These are phyloP conservation scores for Fraxinus platypoda DNA, from an alignment of 305 asterid species.

Conservation along the genomic window DNA sequence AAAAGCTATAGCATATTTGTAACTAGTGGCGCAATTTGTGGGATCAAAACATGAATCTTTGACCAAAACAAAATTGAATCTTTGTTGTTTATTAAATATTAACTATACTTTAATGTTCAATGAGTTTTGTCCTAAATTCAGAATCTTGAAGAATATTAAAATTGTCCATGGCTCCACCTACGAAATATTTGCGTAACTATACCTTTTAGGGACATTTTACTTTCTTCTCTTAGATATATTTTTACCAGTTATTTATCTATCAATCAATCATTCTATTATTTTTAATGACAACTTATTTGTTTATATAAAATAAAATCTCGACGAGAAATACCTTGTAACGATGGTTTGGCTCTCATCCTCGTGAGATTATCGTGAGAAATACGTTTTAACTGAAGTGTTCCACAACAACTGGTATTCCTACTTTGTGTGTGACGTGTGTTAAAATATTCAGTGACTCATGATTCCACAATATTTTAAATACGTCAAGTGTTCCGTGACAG, in stretches of 20 bases:
- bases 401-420: not conserved
- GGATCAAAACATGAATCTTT: constrained; percentile 17
- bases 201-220: not conserved
- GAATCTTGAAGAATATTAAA: not conserved
- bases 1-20: not conserved
- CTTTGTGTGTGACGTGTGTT: not conserved
- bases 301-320: not conserved
- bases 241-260: not conserved
- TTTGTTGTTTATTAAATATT: not conserved
- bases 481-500: not conserved
- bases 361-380: not conserved
- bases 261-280: not conserved
- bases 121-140: not conserved
- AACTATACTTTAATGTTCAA: not conserved
- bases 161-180: not conserved
- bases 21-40: not conserved
- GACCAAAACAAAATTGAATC: constrained; percentile 7
- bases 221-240: not conserved
- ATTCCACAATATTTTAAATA: too few species aligned
- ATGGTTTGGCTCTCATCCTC: not conserved
- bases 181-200: not conserved
- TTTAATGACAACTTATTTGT: not conserved
- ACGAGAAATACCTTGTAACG: not conserved
- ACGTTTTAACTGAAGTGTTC: not conserved
- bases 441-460: too few species aligned